These are phyloP conservation scores for Sclerotinia sclerotiorum DNA, from an alignment of 2,329 filamentous ascomycete genomes.

Conservation along the genomic window DNA sequence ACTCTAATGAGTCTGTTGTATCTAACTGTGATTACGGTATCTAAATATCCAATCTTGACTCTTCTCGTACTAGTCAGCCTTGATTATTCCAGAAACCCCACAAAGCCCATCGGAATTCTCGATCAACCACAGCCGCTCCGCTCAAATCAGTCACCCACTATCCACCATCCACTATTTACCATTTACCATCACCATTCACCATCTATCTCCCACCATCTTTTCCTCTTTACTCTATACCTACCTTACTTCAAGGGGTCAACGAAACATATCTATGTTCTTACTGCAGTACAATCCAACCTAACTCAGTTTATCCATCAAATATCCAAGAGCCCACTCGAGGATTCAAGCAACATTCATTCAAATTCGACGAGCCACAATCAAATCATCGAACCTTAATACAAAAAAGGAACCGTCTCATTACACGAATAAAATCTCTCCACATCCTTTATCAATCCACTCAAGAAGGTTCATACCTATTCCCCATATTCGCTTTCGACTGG, in stretches of 20 bases:
- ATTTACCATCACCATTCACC: background rate
- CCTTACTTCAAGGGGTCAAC: background rate
- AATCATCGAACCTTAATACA: background rate
- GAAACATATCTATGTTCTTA: background rate
- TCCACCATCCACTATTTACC: background rate
- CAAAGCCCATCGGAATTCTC: conserved; percentile 1
- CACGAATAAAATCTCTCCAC: background rate
- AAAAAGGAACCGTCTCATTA: background rate
- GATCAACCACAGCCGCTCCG: background rate
- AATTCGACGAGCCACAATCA: background rate
- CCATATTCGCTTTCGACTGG: background rate
- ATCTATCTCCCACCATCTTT: background rate
- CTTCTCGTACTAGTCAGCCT: background rate
- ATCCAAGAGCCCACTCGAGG: background rate
- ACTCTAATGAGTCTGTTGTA: background rate
- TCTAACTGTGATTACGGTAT: too few species aligned
- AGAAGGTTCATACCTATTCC: background rate
- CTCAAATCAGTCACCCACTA: background rate
- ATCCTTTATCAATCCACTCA: background rate
- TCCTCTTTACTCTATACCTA: background rate
- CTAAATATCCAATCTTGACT: background rate
- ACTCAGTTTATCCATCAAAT: background rate
- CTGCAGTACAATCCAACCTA: background rate
- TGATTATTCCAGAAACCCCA: background rate
- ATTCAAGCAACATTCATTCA: background rate